Evolutionary conservation across 2,329 filamentous ascomycete genomes (phyloP), one percentile per base, ranked within the genome.

Genomic region (Colletotrichum sp.): DNA sequence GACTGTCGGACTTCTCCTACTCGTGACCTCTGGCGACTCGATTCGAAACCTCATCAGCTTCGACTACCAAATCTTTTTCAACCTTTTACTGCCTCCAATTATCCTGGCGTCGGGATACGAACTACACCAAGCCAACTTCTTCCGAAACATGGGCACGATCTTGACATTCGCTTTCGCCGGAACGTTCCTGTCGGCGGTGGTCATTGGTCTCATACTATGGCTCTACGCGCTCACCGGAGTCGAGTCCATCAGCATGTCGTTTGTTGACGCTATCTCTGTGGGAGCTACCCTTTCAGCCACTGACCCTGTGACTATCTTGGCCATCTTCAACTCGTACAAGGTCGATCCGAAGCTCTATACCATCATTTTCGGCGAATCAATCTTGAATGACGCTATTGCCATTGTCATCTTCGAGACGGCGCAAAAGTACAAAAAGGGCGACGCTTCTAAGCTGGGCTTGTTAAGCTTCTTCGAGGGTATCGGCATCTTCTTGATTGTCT

Each of bases 11-110:
- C 88, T 99, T 80, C 91, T 98, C 75, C 92, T 99, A 74, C 92
- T 97, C 82, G 88, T 98, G 78, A 95, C 93, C 58, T 93, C 94
- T 68, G 93, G 94, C 79, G 93, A 95, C 77, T 95, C 94, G 78
- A 96, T 99, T 80, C 94, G 96, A 84, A 94, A 95, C 83, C 93
- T 95, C 78, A 96, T 99, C 82, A 98, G 94, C 85, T 99, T 99
- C 89, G 94, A 99, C 87, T 98, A 98, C 84, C 96, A 99, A 83
- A 98, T 99, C 89, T 99, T 99, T 90, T 99, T 99, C 90, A 99
- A 99, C 85, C 92, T 99, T 61, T 92, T 99, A 15, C 94, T 99
- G n/a, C 97, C 97, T 48, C 97, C 97, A 72, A 99, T 99, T 83
- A 99, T 99, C 83, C 90, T 99, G 32, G 96, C 96, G 18, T 98